Conservation (phyloP, 106 monocot species). For the Apostasia ramifera region DNA sequence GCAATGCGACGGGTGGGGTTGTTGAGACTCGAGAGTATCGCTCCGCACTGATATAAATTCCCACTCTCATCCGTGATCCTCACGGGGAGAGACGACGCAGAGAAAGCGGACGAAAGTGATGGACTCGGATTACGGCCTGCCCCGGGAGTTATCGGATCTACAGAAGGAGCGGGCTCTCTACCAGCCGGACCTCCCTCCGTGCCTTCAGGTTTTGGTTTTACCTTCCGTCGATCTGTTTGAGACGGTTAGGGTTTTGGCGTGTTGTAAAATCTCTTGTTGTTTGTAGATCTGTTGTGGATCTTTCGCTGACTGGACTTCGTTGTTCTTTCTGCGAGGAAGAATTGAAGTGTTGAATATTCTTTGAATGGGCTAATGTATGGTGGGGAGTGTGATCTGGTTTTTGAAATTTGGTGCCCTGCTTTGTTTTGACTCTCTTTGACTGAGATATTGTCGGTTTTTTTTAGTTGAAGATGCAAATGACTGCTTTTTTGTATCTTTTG, state of each 20-base stretch:
- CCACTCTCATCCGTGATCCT: too few relatives aligned
- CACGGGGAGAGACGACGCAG: neutral
- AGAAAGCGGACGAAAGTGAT: conserved; percentile 8
- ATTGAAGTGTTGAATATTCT: too few relatives aligned
- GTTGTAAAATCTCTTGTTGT: neutral
- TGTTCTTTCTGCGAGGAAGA: too few relatives aligned
- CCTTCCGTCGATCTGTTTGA: neutral
- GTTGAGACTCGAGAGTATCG: neutral
- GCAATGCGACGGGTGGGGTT: neutral
- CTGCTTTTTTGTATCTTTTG: too few relatives aligned
- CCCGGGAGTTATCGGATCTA: conserved; percentile 50
- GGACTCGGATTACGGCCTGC: conserved; percentile 54
- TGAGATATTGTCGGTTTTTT: too few relatives aligned
- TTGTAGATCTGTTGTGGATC: neutral
- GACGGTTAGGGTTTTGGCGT: neutral
- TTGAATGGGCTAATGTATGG: neutral
- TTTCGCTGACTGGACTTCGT: too few relatives aligned
- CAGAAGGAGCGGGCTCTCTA: conserved; percentile 52
- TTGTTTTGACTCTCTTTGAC: too few relatives aligned
- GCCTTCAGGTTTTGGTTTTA: conserved; percentile 37
- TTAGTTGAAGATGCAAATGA: too few relatives aligned
- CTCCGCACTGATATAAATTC: too few relatives aligned
- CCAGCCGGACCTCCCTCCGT: conserved; percentile 60
- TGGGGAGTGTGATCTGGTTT: neutral
- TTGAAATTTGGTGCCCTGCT: too few relatives aligned